phyloP scores from a whole-genome alignment of 2,329 filamentous ascomycete genomes.

The Colletotrichum lupini region DNA sequence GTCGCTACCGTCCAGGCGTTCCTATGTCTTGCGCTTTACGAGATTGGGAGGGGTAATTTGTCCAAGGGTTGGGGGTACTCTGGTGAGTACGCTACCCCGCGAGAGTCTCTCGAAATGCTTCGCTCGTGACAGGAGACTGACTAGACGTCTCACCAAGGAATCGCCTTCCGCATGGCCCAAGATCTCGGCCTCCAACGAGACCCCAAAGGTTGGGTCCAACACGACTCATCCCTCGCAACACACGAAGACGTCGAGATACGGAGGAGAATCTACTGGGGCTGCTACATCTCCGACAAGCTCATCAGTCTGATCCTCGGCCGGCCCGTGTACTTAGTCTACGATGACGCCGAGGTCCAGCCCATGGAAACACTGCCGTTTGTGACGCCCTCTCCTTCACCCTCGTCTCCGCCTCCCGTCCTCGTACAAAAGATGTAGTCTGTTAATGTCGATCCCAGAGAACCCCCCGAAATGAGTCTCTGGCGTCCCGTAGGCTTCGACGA shows the following conservation, averaged over 20 bases:
- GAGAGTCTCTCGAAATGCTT: background rate
- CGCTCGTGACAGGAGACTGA: background rate
- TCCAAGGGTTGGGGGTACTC: conserved; percentile 44
- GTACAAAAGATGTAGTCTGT: no score
- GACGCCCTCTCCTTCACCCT: background rate
- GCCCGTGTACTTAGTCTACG: conserved; percentile 33
- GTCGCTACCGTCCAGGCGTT: conserved; percentile 41
- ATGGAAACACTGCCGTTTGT: conserved; percentile 25
- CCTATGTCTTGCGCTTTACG: conserved; percentile 43
- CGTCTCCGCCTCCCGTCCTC: background rate
- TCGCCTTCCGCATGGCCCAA: conserved; percentile 45
- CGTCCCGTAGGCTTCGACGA: conserved; percentile 39
- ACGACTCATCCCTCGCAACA: conserved; percentile 37
- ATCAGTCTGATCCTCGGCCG: conserved; percentile 37
- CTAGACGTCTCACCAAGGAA: conserved; percentile 30
- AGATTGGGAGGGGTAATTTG: conserved; percentile 41
- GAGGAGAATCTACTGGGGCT: conserved; percentile 44
- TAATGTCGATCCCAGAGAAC: conserved; percentile 14
- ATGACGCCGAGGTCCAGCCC: conserved; percentile 32
- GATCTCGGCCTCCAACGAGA: conserved; percentile 44
- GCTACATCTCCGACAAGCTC: conserved; percentile 43
- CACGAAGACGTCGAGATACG: conserved; percentile 42
- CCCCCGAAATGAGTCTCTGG: conserved; percentile 39
- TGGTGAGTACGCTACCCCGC: conserved; percentile 27
- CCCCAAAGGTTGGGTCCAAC: conserved; percentile 37